Conservation (phyloP, 2,329 filamentous ascomycete species). For the Rasamsonia emersonii region DNA sequence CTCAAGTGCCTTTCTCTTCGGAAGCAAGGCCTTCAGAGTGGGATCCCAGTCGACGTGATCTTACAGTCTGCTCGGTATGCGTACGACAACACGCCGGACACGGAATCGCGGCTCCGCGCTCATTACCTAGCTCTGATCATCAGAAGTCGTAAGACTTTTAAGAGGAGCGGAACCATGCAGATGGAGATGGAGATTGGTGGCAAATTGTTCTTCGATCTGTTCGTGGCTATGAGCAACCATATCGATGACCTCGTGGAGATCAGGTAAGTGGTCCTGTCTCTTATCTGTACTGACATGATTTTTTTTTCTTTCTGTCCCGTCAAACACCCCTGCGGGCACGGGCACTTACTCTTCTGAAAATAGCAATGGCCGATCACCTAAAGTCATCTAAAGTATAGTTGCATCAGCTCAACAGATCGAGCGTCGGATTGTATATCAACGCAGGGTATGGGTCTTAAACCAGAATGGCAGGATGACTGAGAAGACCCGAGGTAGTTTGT, state of each 20-base stretch:
- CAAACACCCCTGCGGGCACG: conserved; percentile 6
- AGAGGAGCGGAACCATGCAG: conserved; percentile 97
- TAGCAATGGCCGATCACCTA: conserved; percentile 46
- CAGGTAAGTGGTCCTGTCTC: conserved; percentile 49
- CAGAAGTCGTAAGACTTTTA: conserved; percentile 93
- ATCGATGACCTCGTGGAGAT: conserved; percentile 91
- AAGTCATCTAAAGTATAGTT: conserved; percentile 40
- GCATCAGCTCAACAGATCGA: conserved; percentile 21
- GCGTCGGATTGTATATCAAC: conserved; percentile 23
- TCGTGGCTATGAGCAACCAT: conserved; percentile 97
- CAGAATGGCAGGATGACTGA: conserved; percentile 28
- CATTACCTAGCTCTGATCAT: conserved; percentile 97
- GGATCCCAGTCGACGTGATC: conserved; percentile 86
- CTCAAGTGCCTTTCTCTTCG: conserved; percentile 84
- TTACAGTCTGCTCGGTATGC: conserved; percentile 89
- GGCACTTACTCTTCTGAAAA: conserved; percentile 15
- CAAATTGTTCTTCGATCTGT: conserved; percentile 96
- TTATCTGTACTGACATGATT: conserved; percentile 9
- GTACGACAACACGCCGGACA: conserved; percentile 90
- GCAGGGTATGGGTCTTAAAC: conserved; percentile 18
- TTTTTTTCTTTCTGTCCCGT: conserved; percentile 9
- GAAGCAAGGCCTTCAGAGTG: conserved; percentile 89
- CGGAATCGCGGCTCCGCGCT: conserved; percentile 84
- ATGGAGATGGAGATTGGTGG: conserved; percentile 93
- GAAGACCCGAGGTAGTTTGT: conserved; percentile 14